A percentile compares a stretch with the other conserved stretches of the same genome.
Evolutionary conservation across 2,329 filamentous ascomycete species (phyloP).

Genomic region (Fusarium sublunatum): DNA sequence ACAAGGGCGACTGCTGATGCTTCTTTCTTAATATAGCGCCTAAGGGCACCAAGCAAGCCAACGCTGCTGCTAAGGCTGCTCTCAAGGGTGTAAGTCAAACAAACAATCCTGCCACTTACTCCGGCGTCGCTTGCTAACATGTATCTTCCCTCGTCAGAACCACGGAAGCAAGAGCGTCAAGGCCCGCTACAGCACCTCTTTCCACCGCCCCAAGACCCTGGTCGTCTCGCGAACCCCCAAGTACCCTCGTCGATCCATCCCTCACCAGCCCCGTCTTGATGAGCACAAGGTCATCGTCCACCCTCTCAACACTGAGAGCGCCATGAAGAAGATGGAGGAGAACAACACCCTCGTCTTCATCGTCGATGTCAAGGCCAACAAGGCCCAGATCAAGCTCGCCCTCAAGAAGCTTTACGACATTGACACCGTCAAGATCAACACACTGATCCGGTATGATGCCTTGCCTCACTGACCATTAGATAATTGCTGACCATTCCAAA

Average conservation of each 20-base stretch:
- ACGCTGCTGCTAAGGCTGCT: conserved; percentile 93
- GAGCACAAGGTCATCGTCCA: conserved; percentile 98
- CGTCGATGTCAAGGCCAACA: conserved; percentile 97
- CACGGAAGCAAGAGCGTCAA: conserved; percentile 87
- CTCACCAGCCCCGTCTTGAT: conserved; percentile 90
- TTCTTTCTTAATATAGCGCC: conserved; percentile 64
- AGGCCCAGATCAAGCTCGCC: conserved; percentile 98
- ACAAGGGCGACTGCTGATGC: conserved; percentile 79
- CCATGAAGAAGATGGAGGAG: conserved; percentile 99
- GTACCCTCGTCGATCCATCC: conserved; percentile 96
- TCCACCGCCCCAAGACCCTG: conserved; percentile 98
- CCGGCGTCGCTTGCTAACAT: conserved; percentile 12
- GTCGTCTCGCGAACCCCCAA: conserved; percentile 89
- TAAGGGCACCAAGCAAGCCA: conserved; percentile 85
- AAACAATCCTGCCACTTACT: not conserved
- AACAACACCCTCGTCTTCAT: conserved; percentile 99
- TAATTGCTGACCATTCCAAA: no score
- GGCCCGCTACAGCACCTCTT: conserved; percentile 90
- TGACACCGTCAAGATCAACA: conserved; percentile 99
- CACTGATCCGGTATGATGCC: conserved; percentile 83
- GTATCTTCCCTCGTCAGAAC: conserved; percentile 50
- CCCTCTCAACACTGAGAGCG: conserved; percentile 99
- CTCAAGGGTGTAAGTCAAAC: conserved; percentile 86
- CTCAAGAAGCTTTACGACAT: conserved; percentile 99
- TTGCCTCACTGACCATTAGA: no score